Conservation (phyloP, 2,329 filamentous ascomycete genomes). For the Erysiphe pulchra region DNA sequence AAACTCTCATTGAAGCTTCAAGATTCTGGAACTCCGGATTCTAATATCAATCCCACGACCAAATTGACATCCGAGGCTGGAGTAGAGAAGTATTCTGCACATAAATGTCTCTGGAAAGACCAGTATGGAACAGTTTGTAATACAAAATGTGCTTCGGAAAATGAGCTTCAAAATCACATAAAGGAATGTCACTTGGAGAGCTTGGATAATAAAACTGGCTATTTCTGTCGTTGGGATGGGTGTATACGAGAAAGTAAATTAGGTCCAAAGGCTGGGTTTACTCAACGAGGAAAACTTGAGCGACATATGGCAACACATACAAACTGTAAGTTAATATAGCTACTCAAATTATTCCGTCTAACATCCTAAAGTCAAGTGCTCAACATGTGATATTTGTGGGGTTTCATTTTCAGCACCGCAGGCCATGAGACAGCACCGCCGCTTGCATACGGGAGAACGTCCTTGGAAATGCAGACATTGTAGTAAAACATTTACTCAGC, state of each 20-base stretch:
- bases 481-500: conserved; percentile 35
- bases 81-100: conserved; percentile 1
- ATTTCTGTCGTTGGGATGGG: conserved; percentile 28
- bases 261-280: conserved; percentile 21
- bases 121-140: conserved; percentile 3
- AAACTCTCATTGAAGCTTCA: neutral
- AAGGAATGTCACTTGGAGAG: conserved; percentile 22
- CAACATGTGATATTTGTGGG: conserved; percentile 26
- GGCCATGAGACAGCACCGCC: conserved; percentile 38
- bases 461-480: conserved; percentile 32
- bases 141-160: conserved; percentile 10
- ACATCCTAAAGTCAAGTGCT: conserved; percentile 26
- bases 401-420: conserved; percentile 38
- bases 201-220: conserved; percentile 21
- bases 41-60: neutral
- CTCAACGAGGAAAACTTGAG: conserved; percentile 35
- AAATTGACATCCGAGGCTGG: neutral
- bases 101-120: conserved; percentile 10
- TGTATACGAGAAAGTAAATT: conserved; percentile 20
- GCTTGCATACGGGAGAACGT: conserved; percentile 39
- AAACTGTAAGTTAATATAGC: conserved; percentile 22
- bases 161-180: conserved; percentile 29
- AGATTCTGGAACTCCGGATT: neutral
- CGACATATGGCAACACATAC: conserved; percentile 40
- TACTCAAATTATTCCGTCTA: neutral